Conservation (phyloP, 1,284 basidiomycete species). For the Hypsizygus ulmarius region DNA sequence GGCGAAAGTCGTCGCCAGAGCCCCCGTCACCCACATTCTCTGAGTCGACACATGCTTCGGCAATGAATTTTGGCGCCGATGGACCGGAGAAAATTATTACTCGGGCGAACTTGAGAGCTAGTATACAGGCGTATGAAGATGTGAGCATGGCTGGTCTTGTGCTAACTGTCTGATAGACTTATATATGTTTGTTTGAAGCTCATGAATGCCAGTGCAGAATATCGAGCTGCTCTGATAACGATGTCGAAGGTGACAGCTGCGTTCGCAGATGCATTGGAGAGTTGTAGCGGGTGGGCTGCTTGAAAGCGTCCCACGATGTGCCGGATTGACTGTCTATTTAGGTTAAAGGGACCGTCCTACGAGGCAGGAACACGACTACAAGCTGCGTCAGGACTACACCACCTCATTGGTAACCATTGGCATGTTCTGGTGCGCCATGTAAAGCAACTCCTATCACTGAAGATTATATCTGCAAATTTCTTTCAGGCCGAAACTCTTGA, state of each 20-base stretch:
- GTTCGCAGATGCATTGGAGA: slow-evolving; percentile 85
- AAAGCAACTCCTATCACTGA: not conserved
- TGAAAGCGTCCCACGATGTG: not conserved
- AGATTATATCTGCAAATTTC: not conserved
- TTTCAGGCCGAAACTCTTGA: slow-evolving; percentile 79
- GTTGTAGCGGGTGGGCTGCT: slow-evolving; percentile 69
- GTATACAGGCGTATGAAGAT: slow-evolving; percentile 77
- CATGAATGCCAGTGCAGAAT: slow-evolving; percentile 76
- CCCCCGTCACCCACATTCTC: slow-evolving; percentile 81
- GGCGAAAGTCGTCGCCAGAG: slow-evolving; percentile 49
- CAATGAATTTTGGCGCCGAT: slow-evolving; percentile 65
- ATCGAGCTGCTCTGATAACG: slow-evolving; percentile 79
- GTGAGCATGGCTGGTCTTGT: slow-evolving; percentile 40
- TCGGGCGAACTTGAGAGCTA: slow-evolving; percentile 73
- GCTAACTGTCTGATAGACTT: not conserved
- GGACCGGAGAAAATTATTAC: slow-evolving; percentile 83
- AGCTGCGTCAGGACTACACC: slow-evolving; percentile 87
- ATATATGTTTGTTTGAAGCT: slow-evolving; percentile 46
- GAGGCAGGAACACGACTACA: slow-evolving; percentile 75
- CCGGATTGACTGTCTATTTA: slow-evolving; percentile 24
- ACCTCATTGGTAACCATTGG: slow-evolving; percentile 91
- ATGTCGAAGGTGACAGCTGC: slow-evolving; percentile 85
- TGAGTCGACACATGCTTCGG: slow-evolving; percentile 75
- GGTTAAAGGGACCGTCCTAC: slow-evolving; percentile 78
- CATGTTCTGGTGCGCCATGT: slow-evolving; percentile 70